Percentiles rank a stretch among this genome's conserved stretches.
These are phyloP conservation scores for Trichosporon asahii DNA, from an alignment of 1,284 basidiomycete genomes.

Conservation along the genomic window DNA sequence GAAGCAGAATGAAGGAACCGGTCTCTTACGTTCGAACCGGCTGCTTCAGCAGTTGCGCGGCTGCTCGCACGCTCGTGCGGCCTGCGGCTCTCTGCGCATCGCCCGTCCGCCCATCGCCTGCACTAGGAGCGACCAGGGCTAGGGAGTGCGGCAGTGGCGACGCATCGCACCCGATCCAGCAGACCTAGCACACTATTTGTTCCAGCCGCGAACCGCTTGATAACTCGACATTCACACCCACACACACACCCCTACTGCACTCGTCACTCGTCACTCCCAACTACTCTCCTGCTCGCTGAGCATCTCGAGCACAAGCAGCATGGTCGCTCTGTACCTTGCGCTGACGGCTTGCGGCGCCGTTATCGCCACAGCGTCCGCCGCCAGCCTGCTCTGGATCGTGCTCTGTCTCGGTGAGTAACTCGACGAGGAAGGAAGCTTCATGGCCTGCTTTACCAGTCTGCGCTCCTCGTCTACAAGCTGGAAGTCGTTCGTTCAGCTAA, in stretches of 20 bases:
- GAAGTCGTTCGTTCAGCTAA: slow-evolving; percentile 7
- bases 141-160: not conserved
- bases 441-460: not conserved
- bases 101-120: not conserved
- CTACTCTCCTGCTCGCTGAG: not conserved
- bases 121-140: not conserved
- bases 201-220: not conserved
- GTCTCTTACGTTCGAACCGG: not conserved
- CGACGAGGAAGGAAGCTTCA: not conserved
- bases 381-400: slow-evolving; percentile 17
- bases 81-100: not conserved
- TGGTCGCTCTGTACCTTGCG: slow-evolving; percentile 18
- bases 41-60: not conserved
- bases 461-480: not conserved
- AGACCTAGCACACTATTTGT: not conserved
- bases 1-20: not conserved
- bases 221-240: not conserved
- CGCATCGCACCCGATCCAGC: not conserved
- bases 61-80: not conserved
- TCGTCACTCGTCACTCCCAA: not conserved
- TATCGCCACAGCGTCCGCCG: slow-evolving; percentile 12
- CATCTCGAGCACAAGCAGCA: not conserved
- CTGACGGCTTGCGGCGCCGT: slow-evolving; percentile 22
- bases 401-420: slow-evolving; percentile 20
- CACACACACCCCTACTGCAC: no score